Base-by-base conservation (phyloP, 75 land plant genomes). In the Selaginella tamariscina region DNA sequence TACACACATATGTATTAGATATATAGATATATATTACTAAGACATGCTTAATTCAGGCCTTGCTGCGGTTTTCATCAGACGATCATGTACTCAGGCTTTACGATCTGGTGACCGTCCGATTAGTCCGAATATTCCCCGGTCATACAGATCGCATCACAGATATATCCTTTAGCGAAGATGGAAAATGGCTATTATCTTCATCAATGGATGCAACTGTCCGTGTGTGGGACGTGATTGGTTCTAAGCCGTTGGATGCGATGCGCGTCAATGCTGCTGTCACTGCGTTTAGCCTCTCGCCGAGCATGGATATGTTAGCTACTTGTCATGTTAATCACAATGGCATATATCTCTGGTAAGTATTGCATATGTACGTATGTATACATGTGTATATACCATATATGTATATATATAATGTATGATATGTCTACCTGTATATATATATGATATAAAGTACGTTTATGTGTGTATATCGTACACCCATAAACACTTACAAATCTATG, bases 131-230 rank as follows among this genome's bases (percentile, higher is more conserved):
- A 70, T 95, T 95, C 78, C 74, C 74, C 62, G 99, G 99, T 29
- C 99, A 91, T 65, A 82, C 81, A 13, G 99, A 95, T 63, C 92
- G 99, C 27, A 39, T 95, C 13, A 95, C 97, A 30, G 99, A 95
- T 70, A 23, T 88, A 77, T 91, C 91, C 67, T 95, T 95, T 55
- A 91, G 97, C 77, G 97, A 86, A 67, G 99, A 95, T 75, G 99
- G 99, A 0, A 95, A 95, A 75, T 91, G 88, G 97, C 78, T 95
- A 32, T 70, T 95, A 27, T 81, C 97, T 27, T 82, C 97, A 32
- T 75, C 93, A 31, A 95, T 95, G 99, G 99, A 95, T 78, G 87
- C 88, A 31, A 95, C 75, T 59, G 77, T 95, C 28, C 81, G 99
- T 70, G 79, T 95, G 2, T 95, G 99, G 99, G 99, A 95, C 80